phyloP scores from a whole-genome alignment of 352 stramenopile species.

The Phytopythium chamaehyphon region DNA sequence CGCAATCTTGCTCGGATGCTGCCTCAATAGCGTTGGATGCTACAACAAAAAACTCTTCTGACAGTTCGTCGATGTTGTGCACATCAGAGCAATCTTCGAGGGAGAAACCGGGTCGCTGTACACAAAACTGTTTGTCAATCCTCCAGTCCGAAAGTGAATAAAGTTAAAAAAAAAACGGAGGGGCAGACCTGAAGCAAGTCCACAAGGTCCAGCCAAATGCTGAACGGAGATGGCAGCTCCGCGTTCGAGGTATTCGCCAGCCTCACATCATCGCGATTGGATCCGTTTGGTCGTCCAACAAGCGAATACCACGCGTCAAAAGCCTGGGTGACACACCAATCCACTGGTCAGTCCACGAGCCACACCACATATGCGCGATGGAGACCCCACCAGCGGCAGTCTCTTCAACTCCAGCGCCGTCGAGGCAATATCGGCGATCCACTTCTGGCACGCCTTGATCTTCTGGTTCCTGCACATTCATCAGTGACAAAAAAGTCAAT shows the following conservation, averaged over 20 bases:
- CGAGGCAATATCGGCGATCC: constrained; percentile 57
- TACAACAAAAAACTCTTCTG: constrained; percentile 44
- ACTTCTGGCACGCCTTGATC: constrained; percentile 76
- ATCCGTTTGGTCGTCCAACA: constrained; percentile 23
- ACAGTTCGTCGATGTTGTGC: constrained; percentile 32
- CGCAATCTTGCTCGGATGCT: constrained; percentile 11
- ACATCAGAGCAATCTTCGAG: constrained; percentile 38
- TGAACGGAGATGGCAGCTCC: constrained; percentile 46
- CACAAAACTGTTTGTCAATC: constrained; percentile 4
- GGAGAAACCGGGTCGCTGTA: constrained; percentile 48
- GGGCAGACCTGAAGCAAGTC: constrained; percentile 68
- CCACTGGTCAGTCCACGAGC: not conserved
- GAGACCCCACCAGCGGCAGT: constrained; percentile 29
- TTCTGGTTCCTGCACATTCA: constrained; percentile 51
- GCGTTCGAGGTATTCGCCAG: constrained; percentile 54
- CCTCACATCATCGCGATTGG: constrained; percentile 26
- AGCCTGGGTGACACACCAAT: constrained; percentile 24
- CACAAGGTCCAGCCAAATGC: constrained; percentile 72
- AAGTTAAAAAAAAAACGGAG: constrained; percentile 1
- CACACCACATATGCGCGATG: too few species aligned
- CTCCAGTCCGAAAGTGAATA: not conserved
- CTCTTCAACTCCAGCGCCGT: constrained; percentile 52
- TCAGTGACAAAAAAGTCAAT: not conserved
- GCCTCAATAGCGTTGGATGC: constrained; percentile 17
- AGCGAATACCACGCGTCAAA: constrained; percentile 78